Evolutionary conservation across 2,329 filamentous ascomycete genomes (phyloP), one percentile per base, ranked within the genome.

Genomic region (Phaeoacremonium minimum): DNA sequence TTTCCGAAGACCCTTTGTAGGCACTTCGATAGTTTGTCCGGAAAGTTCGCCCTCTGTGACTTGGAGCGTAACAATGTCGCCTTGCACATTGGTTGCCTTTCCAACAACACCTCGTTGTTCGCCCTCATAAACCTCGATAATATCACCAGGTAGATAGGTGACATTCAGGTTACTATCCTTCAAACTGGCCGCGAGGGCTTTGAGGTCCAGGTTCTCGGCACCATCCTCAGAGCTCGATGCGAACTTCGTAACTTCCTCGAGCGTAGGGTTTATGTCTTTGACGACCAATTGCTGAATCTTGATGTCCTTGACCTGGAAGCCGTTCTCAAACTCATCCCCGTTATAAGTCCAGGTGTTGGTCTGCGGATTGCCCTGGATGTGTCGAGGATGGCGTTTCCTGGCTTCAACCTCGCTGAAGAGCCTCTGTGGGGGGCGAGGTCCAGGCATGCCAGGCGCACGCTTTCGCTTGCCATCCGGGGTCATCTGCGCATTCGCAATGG

Each of bases 211-310:
- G 46, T 94, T 95, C 51, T 95, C 89, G 0, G 88, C 90, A 14
- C 93, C 93, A 56, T 97, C 93, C 46, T 95, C 90, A 14, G 82
- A 83, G 8, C 87, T 86, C 18, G 86, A 83, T 13, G 90, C 86
- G 57, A 98, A 97, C 53, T 83, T 85, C n/a, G 90, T 95, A 32
- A 97, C 87, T 60, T 98, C 93, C 56, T 97, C 93, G 18, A 98
- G 73, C 2, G 85, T 87, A 1, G 93, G 93, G 56, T 94, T 94
- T 38, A 98, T 90, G 48, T 95, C 85, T 48, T 89, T 90, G 18
- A 87, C 84, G n/a, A 77, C 75, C 18, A 98, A 71, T 52, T 85
- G 79, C 52, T 91, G 87, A 41, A 96, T 84, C 61, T 91, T 94
- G 67, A 95, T 85, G 44, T 94, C 88, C 62, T 95, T 96, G 52